phyloP scores from a whole-genome alignment of 768 basidiomycete genomes.

The Lactarius vividus region DNA sequence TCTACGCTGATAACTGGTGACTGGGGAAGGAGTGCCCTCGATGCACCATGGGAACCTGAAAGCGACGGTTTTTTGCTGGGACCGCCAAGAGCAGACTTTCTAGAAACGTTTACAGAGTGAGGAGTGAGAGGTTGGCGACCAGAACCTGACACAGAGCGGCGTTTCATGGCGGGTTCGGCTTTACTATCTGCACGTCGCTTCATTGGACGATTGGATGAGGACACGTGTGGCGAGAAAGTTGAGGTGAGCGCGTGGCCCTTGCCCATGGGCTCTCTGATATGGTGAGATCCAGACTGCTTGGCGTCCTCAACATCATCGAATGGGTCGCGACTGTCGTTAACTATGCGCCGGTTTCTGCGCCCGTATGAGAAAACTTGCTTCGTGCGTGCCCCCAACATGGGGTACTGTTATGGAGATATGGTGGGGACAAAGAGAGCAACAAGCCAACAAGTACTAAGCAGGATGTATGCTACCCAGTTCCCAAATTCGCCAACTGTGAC shows the following conservation, averaged over 20 bases:
- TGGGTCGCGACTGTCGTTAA: slow-evolving; percentile 39
- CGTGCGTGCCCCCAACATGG: slow-evolving; percentile 59
- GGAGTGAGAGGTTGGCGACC: slow-evolving; percentile 43
- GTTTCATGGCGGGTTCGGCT: slow-evolving; percentile 7
- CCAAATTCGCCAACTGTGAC: slow-evolving; percentile 3
- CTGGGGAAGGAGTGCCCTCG: slow-evolving; percentile 35
- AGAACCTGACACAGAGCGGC: slow-evolving; percentile 16
- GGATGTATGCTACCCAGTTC: not conserved
- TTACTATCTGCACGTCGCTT: slow-evolving; percentile 23
- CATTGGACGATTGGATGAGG: slow-evolving; percentile 19
- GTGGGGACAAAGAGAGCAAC: not conserved
- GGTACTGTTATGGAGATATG: not conserved
- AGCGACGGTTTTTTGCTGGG: slow-evolving; percentile 30
- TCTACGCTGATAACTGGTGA: slow-evolving; percentile 60
- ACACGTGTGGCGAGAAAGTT: slow-evolving; percentile 20
- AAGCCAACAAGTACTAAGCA: not conserved
- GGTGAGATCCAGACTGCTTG: not conserved
- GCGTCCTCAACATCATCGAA: slow-evolving; percentile 18
- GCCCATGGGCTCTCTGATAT: not conserved
- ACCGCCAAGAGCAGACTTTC: slow-evolving; percentile 34
- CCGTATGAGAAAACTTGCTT: slow-evolving; percentile 68
- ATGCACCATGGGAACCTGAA: slow-evolving; percentile 18
- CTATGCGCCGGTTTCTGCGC: slow-evolving; percentile 58
- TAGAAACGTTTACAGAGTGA: slow-evolving; percentile 38
- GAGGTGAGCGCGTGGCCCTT: not conserved